These are phyloP conservation scores for Linum tenue DNA, from an alignment of 345 rosid genomes.

Conservation along the genomic window DNA sequence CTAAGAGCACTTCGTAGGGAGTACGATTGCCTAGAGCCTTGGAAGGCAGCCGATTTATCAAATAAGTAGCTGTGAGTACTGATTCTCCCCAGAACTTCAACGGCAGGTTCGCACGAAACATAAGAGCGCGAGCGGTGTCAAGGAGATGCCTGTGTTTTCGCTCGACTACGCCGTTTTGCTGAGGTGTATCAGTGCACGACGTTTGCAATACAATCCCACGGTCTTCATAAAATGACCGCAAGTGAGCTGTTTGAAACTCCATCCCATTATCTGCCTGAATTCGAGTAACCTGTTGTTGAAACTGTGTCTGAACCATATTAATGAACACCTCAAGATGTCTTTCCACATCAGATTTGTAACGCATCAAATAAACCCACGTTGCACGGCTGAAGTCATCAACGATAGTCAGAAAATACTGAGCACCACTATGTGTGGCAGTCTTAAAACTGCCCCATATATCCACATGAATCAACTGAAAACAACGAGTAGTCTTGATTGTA, in stretches of 20 bases:
- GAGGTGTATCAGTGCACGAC: background rate
- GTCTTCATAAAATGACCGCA: background rate
- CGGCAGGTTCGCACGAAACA: background rate
- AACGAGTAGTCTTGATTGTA: background rate
- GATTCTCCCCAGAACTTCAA: slow-evolving; percentile 1
- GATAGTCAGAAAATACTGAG: background rate
- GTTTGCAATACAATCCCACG: background rate
- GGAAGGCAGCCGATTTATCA: background rate
- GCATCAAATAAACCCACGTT: background rate
- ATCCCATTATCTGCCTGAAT: background rate
- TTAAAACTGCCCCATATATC: background rate
- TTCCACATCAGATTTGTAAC: background rate
- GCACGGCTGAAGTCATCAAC: background rate
- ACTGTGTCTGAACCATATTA: background rate
- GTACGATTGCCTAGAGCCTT: background rate
- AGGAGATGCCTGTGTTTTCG: background rate
- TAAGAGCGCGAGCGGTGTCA: background rate
- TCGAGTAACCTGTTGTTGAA: background rate
- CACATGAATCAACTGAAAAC: background rate
- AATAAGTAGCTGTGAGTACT: background rate
- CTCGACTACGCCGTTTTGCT: background rate
- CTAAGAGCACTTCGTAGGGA: background rate
- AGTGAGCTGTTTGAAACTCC: background rate
- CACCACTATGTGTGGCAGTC: background rate
- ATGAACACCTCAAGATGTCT: background rate